Evolutionary conservation across 371 early-diverging fungal species (phyloP), one percentile per base, ranked within the genome.

Genomic region (Lichtheimia ornata): DNA sequence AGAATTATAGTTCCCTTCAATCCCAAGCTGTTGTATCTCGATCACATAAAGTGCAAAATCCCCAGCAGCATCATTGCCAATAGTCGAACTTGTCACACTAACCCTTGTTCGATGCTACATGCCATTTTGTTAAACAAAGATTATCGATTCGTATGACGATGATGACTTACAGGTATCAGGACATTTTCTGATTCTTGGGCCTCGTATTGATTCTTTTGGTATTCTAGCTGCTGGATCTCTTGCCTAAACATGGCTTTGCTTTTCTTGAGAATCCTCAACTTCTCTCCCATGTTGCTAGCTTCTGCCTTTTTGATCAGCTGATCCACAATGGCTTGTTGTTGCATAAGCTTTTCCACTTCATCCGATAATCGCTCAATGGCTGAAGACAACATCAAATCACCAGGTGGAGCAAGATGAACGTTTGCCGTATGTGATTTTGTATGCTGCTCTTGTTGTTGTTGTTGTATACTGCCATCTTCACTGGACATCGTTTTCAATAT

Each of bases 41-140:
- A 94, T 88, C 50, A 87, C 82, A 64, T 92, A 94, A 3, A 89
- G 70, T 0, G 88, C 88, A 71, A 86, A 91, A 5, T 89, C 88
- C 17, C 87, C 87, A 53, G 76, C 74, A 12, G 72, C 74, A 45
- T 79, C 85, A 5, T 71, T 74, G 9, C 81, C 84, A 44, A 82
- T 84, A 6, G 83, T 86, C 0, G 82, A 83, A 44, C 79, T 82
- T 0, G 80, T 83, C 41, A 91, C 87, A 27, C 64, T 78, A 22
- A 89, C 73, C 13, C 79, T 77, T 4, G 88, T 81, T 13, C 86
- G 84, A 5, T 84, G 81, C 89, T 88, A 25, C 14, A 13, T 12
- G 4, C 2, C 17, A 47, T 22, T 15, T 5, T 47, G 18, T 18
- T n/a, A n/a, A 47, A 6, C 0, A 9, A 7, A 18, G 45, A 5